Base-by-base conservation (phyloP, 2,329 filamentous ascomycete species). In the Falciphora oryzae region DNA sequence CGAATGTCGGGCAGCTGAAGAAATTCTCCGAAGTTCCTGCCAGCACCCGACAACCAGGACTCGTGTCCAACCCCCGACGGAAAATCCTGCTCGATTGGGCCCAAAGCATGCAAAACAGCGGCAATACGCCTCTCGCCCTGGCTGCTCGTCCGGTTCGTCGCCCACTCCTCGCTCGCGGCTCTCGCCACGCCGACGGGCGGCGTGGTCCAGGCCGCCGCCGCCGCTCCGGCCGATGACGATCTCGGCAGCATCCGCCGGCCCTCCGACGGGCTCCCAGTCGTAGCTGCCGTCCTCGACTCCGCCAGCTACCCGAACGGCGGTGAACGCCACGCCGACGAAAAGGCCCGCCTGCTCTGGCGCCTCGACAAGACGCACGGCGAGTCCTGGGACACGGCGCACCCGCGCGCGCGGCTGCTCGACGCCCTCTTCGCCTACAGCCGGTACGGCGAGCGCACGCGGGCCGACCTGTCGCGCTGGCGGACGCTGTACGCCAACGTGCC, bases 361-460 rank as follows among this genome's bases (percentile, higher is more conserved):
- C 64, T 80, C 67, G 67, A 65, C 31, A 72, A 67, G 35, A 68
- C 68, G 0, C 69, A 71, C 6, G n/a, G n/a, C n/a, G 69, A 22
- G 14, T 29, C 14, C 6, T 77, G 75, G 74, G 73, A 73, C 32
- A 64, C 68, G 2, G 73, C 73, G 14, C 79, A 80, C 44, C 74
- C 76, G 1, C 73, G 78, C 2, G 70, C 78, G 64, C 75, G 78
- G 0, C 70, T 80, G 0, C 70, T 81, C 0, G 76, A 80, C 56
- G 76, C 78, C 0, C 67, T 80, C 0, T 71, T 76, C 53, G 77
- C 75, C 0, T 80, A 76, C 61, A 65, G 67, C 3, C 73, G 67
- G 6, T 79, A 80, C 31, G 70, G 73, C 27, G 70, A 73, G 14
- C 68, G 71, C 0, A 75, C 78, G 31, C 72, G 71, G n/a, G 71